Evolutionary conservation across 192 early-diverging fungal species (phyloP), one percentile per base, ranked within the genome.

Genomic region (Blastocladiella britannica): DNA sequence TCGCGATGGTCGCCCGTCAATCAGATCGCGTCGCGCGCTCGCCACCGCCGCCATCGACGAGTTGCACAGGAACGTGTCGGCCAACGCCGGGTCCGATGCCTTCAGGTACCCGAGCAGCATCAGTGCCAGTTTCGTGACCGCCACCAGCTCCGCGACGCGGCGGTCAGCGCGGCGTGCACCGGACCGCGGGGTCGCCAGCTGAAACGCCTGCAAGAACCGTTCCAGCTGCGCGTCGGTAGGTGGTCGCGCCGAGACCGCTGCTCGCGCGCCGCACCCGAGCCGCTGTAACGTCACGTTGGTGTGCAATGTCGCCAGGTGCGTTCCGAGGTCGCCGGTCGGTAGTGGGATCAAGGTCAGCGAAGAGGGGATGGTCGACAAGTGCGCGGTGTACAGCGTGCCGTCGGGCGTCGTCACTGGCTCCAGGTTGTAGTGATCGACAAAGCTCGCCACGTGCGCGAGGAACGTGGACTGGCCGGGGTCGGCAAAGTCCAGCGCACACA

Each of bases 181-280:
- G 52, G 25, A 7, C 51, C 28, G 22, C 56, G 27, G 29, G n/a
- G n/a, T 51, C 54, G 28, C 26, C 3, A 28, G 54, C 26, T 54
- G 12, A 5, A 54, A 28, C 54, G 54, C 12, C 15, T 54, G 60
- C 55, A 66, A 69, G 54, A 69, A 66, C 31, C 63, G 63, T 5
- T 65, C 67, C 1, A 22, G 18, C 20, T 53, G 52, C 20, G 58
- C 52, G 51, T 58, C 54, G 4, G 64, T 57, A 1, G 67, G 64
- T 5, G 64, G 51, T 15, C 58, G 60, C 30, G 37, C 66, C n/a
- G 64, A 57, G 47, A 65, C 52, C 25, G 52, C 26, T 7, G 64
- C 59, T 7, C 67, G 60, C 22, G 67, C 64, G 7, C 60, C 60
- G 53, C 60, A 66, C 8, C 67, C 63, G 26, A 69, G 29, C n/a